Evolutionary conservation across 2,329 filamentous ascomycete species (phyloP).

Genomic region (Botrytis deweyae): DNA sequence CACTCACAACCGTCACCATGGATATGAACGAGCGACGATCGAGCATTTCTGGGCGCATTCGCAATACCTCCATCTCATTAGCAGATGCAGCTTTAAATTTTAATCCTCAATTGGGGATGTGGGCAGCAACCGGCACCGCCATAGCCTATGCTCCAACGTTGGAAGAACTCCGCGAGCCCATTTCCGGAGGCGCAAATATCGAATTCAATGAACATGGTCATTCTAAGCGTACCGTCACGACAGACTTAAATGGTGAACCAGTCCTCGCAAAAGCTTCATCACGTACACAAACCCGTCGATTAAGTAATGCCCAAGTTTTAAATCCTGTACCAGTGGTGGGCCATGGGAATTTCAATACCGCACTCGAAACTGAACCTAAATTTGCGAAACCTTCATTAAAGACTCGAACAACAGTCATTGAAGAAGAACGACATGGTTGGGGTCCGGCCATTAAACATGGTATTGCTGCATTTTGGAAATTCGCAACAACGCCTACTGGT

Average conservation of each 20-base stretch:
- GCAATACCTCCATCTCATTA: conserved; percentile 24
- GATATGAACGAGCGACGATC: background rate
- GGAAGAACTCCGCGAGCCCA: conserved; percentile 25
- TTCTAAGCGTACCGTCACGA: conserved; percentile 30
- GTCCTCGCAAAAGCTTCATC: background rate
- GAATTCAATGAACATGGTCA: conserved; percentile 28
- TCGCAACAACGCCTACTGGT: conserved; percentile 69
- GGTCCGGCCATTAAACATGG: conserved; percentile 56
- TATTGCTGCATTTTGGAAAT: conserved; percentile 64
- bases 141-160: conserved; percentile 29
- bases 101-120: conserved; percentile 29
- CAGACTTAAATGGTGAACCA: conserved; percentile 16
- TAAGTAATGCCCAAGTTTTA: conserved; percentile 9
- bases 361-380: background rate
- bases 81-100: conserved; percentile 27
- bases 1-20: background rate
- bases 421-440: conserved; percentile 40
- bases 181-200: conserved; percentile 29
- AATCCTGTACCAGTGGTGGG: background rate
- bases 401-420: background rate
- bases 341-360: background rate
- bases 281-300: background rate
- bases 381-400: conserved; percentile 1
- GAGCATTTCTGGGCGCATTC: conserved; percentile 10
- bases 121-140: conserved; percentile 27